Evolutionary conservation across 257 asterid species (phyloP), one percentile per base, ranked within the genome.

Genomic region (Capsicum chinense): DNA sequence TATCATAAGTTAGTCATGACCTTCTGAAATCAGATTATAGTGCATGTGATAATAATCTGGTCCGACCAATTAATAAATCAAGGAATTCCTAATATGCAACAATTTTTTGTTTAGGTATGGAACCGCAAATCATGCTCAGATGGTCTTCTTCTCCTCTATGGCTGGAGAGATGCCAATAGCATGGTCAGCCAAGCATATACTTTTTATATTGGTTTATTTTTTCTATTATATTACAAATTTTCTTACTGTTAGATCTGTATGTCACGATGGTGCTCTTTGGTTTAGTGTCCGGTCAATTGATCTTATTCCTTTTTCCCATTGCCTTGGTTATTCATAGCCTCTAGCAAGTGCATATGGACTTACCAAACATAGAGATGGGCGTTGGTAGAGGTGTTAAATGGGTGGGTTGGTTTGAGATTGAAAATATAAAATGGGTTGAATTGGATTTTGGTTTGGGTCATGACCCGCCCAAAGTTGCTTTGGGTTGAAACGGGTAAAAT

Each of bases 301-400:
- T 48, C 81, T 76, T 19, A 74, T 10, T 8, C 21, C 13, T 63
- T 74, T 21, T 73, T 16, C 5, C 26, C 2, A 1, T 16, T 76
- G 50, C 16, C 62, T 82, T 83, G 66, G 19, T 85, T 58, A 79
- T 83, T 42, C 90, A 90, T 92, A 97, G 99, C 98, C 99, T 7
- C 89, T 95, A 56, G 94, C 98, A 83, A 93, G 99, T 91, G 99
- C 99, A 66, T 97, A 94, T 88, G 99, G 99, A 58, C 99, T 97
- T 58, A 99, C 99, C 48, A 97, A 97, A 89, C 98, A 95, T 87
- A 95, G 98, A 89, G 99, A 97, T 93, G 99, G 99, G 82, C 97
- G 99, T 52, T 97, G 99, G 33, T 26, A 26, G 33, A 1, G 33
- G 33, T 26, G 33, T 26, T 1, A 26, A 26, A 26, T 26, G 33